Base-by-base conservation (phyloP, 371 early-diverging fungal species). In the Parasitella parasitica region DNA sequence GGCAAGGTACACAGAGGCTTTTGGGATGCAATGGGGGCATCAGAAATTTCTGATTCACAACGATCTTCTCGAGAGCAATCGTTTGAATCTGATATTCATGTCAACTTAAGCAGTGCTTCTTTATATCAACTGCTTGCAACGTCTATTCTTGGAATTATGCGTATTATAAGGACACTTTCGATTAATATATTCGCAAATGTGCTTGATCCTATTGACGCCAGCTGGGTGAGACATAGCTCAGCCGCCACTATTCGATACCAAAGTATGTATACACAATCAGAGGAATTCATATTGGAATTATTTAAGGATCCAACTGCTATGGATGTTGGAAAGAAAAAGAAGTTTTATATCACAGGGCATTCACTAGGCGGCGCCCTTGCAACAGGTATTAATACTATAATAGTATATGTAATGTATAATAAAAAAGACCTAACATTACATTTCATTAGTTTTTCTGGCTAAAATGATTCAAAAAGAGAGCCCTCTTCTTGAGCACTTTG, bases 401-500 rank as follows among this genome's bases (percentile, higher is more conserved):
- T n/a, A n/a, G n/a, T n/a, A n/a, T n/a, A n/a, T n/a, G n/a, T n/a
- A n/a, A n/a, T n/a, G n/a, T n/a, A n/a, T n/a, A n/a, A n/a, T n/a
- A n/a, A n/a, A n/a, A n/a, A n/a, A n/a, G n/a, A n/a, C n/a, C n/a
- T n/a, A n/a, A n/a, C n/a, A n/a, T 7, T 36, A 20, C 34, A 58
- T 55, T 67, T n/a, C n/a, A n/a, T n/a, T n/a, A n/a, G 78, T 82
- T 27, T 85, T 85, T 63, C 57, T 83, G 41, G 83, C 81, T 13
- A 85, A 85, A 53, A 78, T 83, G 81, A 70, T 83, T 6, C 83
- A 85, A 60, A 70, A 69, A 26, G 69, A 79, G 13, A 82, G 82
- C 13, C 74, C 73, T 18, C 54, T 81, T 0, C 37, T 83, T 9
- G 66, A 77, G 4, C 61, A 73, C 32, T 83, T 85, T 60, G 73